These are phyloP conservation scores for Cutaneotrichosporon cavernicola DNA, from an alignment of 1,284 basidiomycete genomes.

Conservation along the genomic window DNA sequence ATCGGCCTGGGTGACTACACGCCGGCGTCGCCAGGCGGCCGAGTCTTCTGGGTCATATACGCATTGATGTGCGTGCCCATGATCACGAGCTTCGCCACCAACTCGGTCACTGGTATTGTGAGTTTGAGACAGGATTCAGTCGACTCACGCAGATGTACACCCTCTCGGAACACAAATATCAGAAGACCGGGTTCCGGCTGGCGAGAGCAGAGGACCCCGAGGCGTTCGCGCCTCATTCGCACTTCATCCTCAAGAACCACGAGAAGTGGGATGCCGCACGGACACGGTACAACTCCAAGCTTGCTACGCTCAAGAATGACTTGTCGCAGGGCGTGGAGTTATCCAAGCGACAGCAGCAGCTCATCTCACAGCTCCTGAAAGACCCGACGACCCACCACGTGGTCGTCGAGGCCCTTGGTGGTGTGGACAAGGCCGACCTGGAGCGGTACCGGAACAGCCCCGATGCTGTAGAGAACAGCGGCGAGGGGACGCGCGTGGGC, in stretches of 20 bases:
- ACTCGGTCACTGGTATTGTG: slow-evolving; percentile 53
- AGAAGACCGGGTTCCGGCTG: slow-evolving; percentile 14
- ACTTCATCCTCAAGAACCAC: slow-evolving; percentile 42
- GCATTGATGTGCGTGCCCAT: slow-evolving; percentile 54
- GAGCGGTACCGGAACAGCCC: slow-evolving; percentile 5
- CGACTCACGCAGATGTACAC: slow-evolving; percentile 24
- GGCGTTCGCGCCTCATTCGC: slow-evolving; percentile 46
- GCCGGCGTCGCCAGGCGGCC: slow-evolving; percentile 40
- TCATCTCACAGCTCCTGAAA: not conserved
- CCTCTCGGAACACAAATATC: slow-evolving; percentile 23
- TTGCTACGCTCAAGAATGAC: not conserved
- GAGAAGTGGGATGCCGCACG: slow-evolving; percentile 29
- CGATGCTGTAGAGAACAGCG: slow-evolving; percentile 7
- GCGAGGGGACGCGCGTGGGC: not conserved
- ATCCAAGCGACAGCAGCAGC: not conserved
- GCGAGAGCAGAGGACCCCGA: slow-evolving; percentile 32
- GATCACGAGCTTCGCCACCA: slow-evolving; percentile 55
- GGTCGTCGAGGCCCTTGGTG: not conserved
- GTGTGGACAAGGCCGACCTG: not conserved
- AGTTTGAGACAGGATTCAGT: slow-evolving; percentile 14
- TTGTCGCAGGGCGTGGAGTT: not conserved
- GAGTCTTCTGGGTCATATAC: slow-evolving; percentile 53
- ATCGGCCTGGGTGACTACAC: slow-evolving; percentile 52
- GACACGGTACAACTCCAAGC: not conserved
- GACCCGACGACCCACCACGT: slow-evolving; percentile 2